These are phyloP conservation scores for Dicorynia guianensis DNA, from an alignment of 306 rosid genomes.

Conservation along the genomic window DNA sequence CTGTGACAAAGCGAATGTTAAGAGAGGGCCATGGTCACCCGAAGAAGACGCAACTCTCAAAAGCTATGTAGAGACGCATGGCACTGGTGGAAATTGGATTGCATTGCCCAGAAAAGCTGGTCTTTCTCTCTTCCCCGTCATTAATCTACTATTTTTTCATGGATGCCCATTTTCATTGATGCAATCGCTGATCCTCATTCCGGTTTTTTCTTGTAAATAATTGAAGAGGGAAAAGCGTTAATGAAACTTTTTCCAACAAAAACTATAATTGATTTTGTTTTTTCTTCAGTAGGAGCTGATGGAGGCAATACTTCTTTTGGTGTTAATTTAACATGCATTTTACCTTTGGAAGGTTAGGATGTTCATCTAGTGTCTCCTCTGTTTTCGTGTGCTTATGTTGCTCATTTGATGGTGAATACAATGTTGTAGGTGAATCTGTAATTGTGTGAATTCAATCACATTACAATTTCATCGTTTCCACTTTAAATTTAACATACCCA, in stretches of 20 bases:
- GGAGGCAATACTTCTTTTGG: background rate
- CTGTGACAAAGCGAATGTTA: slow-evolving; percentile 88
- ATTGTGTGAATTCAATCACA: slow-evolving; percentile 1
- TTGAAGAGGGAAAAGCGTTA: background rate
- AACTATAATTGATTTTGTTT: slow-evolving; percentile 13
- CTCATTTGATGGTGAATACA: too few relatives aligned
- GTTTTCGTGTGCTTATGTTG: background rate
- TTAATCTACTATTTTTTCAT: background rate
- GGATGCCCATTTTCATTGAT: slow-evolving; percentile 10
- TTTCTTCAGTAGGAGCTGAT: background rate
- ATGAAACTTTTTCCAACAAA: slow-evolving; percentile 7
- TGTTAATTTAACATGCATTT: slow-evolving; percentile 8
- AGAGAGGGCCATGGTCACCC: slow-evolving; percentile 94
- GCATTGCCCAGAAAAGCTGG: slow-evolving; percentile 89
- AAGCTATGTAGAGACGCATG: slow-evolving; percentile 65
- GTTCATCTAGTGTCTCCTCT: background rate
- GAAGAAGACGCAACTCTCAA: slow-evolving; percentile 87
- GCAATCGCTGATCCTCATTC: slow-evolving; percentile 8
- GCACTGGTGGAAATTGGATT: slow-evolving; percentile 85
- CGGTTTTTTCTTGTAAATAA: background rate
- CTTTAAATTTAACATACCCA: background rate
- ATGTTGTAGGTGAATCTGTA: too few relatives aligned
- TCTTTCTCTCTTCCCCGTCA: slow-evolving; percentile 43
- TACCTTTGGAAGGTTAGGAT: background rate
- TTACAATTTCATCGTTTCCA: background rate